Evolutionary conservation across 2,329 filamentous ascomycete species (phyloP), one percentile per base, ranked within the genome.

Genomic region (Pseudocercospora musae): DNA sequence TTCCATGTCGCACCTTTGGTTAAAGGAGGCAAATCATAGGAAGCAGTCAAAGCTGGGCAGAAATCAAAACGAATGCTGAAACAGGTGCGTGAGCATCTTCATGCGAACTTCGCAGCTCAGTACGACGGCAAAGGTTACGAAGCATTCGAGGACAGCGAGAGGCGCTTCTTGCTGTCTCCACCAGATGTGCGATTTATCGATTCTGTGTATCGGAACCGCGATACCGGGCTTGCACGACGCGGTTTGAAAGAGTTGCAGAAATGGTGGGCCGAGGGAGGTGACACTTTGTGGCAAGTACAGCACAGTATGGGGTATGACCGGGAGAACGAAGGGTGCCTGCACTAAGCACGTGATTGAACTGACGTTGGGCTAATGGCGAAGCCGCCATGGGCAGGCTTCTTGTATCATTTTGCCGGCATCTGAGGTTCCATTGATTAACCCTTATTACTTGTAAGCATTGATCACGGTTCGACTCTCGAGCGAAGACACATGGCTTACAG

Each of bases 1-100:
- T 79, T 76, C 66, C 53, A 68, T 20, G 78, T 73, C 1, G 68
- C 70, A 33, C 76, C 79, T 4, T 74, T 81, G 58, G 68, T 75
- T 23, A 75, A 74, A 31, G 61, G 64, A 40, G 65, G 66, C n/a
- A 56, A 55, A 23, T 57, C 59, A 6, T 60, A 67, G 29, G 59
- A 68, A 3, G 59, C 57, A 15, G 62, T 69, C 20, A 59, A 68
- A 44, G 71, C 69, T 0, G 70, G 70, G 27, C 68, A 73, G 52
- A 62, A 68, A 21, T 62, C 69, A 44, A 49, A 50, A 2, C 62
- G 66, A 2, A 63, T 71, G 4, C 20, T 59, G 21, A 66, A 69
- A 42, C 33, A 53, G 7, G 67, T 66, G 11, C 62, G 66, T 15
- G 56, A 65, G 20, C 57, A 54, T 1, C 62, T 75, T 18, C 40